phyloP scores from a whole-genome alignment of 2,329 filamentous ascomycete species.

The Aureobasidium sp. region DNA sequence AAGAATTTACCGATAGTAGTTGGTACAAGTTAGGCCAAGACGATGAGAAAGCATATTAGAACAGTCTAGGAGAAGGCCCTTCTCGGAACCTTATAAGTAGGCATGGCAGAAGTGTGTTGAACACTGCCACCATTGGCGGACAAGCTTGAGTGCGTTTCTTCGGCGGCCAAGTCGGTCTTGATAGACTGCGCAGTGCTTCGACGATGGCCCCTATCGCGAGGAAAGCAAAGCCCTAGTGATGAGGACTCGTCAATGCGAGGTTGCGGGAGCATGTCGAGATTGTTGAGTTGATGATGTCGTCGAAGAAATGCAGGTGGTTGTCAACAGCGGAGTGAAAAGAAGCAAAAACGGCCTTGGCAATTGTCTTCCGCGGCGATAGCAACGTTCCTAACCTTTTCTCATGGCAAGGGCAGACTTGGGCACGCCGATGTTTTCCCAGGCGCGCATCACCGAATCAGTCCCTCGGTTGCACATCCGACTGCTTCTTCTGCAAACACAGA shows the following conservation, averaged over 20 bases:
- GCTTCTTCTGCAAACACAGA: no score
- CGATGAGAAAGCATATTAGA: background rate
- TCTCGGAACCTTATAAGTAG: background rate
- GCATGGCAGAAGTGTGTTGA: background rate
- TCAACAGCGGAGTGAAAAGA: background rate
- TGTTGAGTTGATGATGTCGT: background rate
- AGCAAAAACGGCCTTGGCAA: constrained; percentile 1
- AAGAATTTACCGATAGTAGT: background rate
- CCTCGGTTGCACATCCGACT: no score
- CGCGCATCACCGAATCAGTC: no score
- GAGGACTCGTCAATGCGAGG: background rate
- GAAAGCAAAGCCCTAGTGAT: background rate
- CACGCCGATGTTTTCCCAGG: no score
- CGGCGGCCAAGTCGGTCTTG: constrained; percentile 9
- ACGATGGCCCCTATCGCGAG: background rate
- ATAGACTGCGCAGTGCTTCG: background rate
- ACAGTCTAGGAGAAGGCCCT: background rate
- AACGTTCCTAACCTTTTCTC: no score
- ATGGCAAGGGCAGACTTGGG: no score
- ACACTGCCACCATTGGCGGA: background rate
- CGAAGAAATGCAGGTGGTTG: background rate
- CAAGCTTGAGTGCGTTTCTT: background rate
- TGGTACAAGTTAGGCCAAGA: background rate
- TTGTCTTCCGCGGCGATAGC: background rate
- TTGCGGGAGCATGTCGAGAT: background rate